A percentile compares a stretch with the other conserved stretches of the same genome.
phyloP scores from a whole-genome alignment of 192 early-diverging fungal genomes.

The Diversispora eburnea region DNA sequence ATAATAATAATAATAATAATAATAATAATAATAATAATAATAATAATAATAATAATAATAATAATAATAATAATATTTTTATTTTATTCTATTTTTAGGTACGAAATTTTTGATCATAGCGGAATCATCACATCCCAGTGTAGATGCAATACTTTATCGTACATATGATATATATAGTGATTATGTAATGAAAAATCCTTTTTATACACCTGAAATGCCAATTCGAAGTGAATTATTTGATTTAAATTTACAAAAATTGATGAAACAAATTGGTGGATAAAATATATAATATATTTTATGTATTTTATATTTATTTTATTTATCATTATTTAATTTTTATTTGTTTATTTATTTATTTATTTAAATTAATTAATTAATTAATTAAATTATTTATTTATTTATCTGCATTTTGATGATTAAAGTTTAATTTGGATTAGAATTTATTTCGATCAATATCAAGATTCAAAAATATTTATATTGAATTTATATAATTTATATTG shows the following conservation, averaged over 20 bases:
- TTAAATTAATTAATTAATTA: too few species aligned
- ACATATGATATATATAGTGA: slow-evolving; percentile 91
- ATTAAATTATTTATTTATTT: too few species aligned
- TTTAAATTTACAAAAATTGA: slow-evolving; percentile 64
- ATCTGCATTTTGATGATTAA: too few species aligned
- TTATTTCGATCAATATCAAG: too few species aligned
- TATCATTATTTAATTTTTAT: neutral
- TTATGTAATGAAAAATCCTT: slow-evolving; percentile 98
- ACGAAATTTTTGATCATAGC: slow-evolving; percentile 94
- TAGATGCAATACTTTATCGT: slow-evolving; percentile 58
- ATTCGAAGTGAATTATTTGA: slow-evolving; percentile 96
- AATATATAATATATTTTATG: neutral
- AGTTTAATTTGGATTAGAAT: too few species aligned
- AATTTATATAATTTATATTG: too few species aligned
- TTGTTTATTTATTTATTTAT: too few species aligned
- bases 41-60: neutral
- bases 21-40: neutral
- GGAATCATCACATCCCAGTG: slow-evolving; percentile 70
- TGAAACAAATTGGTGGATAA: slow-evolving; percentile 46
- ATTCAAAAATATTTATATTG: too few species aligned
- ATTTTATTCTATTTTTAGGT: slow-evolving; percentile 46
- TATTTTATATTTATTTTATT: neutral
- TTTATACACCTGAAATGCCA: slow-evolving; percentile 98
- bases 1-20: neutral
- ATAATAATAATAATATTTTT: too few species aligned